Percentiles rank a stretch among this genome's conserved stretches.
Conservation (phyloP, 2,329 filamentous ascomycete species). For the Fusarium liriodendri region DNA sequence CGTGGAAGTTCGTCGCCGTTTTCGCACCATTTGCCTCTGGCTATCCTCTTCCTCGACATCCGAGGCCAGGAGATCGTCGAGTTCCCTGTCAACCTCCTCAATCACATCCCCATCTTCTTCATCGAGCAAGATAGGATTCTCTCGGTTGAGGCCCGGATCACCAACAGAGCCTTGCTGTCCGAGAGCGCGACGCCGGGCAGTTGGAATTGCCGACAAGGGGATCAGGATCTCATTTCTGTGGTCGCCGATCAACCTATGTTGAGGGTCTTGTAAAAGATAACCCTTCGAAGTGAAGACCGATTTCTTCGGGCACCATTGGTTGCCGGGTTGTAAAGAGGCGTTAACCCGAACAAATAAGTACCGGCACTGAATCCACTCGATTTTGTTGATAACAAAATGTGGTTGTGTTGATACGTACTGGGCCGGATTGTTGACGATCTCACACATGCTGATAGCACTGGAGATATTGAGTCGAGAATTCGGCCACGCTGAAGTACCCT, state of each 20-base stretch:
- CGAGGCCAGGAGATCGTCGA: conserved; percentile 36
- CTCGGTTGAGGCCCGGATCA: neutral
- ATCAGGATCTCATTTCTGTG: conserved; percentile 21
- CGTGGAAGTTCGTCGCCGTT: conserved; percentile 33
- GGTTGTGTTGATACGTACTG: conserved; percentile 68
- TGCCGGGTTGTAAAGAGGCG: conserved; percentile 9
- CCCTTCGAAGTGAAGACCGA: neutral
- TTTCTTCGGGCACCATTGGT: conserved; percentile 22
- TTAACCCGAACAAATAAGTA: conserved; percentile 74
- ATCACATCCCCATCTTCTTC: neutral
- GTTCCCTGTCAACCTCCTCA: conserved; percentile 22
- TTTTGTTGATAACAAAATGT: conserved; percentile 77
- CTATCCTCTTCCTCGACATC: conserved; percentile 25
- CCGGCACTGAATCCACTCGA: conserved; percentile 90
- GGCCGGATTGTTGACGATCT: conserved; percentile 80
- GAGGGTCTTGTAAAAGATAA: conserved; percentile 46
- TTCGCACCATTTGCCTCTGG: conserved; percentile 20
- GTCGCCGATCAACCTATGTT: conserved; percentile 15
- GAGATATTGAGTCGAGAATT: conserved; percentile 71
- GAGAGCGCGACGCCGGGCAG: conserved; percentile 24
- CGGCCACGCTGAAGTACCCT: conserved; percentile 64
- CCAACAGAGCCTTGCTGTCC: neutral
- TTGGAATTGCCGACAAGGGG: conserved; percentile 44
- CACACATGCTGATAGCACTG: conserved; percentile 79
- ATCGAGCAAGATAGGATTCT: conserved; percentile 14